These are phyloP conservation scores for Xenoacremonium recifei DNA, from an alignment of 2,329 filamentous ascomycete species.

Conservation along the genomic window DNA sequence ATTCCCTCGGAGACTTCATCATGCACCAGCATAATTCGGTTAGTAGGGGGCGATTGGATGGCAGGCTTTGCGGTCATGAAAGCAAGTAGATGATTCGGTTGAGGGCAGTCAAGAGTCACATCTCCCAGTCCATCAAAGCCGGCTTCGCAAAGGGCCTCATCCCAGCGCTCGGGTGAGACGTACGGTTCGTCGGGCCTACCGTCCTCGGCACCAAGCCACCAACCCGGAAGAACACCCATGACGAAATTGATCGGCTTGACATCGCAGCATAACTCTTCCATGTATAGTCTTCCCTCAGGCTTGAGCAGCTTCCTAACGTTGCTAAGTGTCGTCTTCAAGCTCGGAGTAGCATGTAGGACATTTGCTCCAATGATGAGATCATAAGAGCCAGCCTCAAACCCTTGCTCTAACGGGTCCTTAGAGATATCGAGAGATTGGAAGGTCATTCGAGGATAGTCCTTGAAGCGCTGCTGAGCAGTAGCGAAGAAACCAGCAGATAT, in stretches of 20 bases:
- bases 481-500: conserved; percentile 36
- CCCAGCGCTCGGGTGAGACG: conserved; percentile 6
- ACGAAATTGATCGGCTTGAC: conserved; percentile 25
- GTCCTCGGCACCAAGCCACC: conserved; percentile 35
- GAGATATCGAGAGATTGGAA: conserved; percentile 20
- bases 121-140: conserved; percentile 9
- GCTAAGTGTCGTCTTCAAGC: conserved; percentile 21
- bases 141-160: conserved; percentile 2
- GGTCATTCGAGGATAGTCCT: conserved; percentile 10
- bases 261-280: conserved; percentile 27
- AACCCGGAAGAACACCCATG: conserved; percentile 28
- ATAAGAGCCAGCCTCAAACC: conserved; percentile 28
- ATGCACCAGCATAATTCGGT: too few species aligned
- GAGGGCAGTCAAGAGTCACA: conserved; percentile 3
- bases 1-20: neutral
- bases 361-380: conserved; percentile 37
- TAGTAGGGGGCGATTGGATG: too few species aligned
- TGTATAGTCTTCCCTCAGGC: conserved; percentile 29
- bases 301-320: conserved; percentile 33
- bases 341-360: conserved; percentile 36
- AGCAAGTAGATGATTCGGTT: neutral
- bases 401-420: conserved; percentile 28
- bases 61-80: conserved; percentile 3
- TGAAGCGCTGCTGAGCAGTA: conserved; percentile 14
- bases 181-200: conserved; percentile 1